Conservation (phyloP, 2,329 filamentous ascomycete genomes). For the Falciphora oryzae region DNA sequence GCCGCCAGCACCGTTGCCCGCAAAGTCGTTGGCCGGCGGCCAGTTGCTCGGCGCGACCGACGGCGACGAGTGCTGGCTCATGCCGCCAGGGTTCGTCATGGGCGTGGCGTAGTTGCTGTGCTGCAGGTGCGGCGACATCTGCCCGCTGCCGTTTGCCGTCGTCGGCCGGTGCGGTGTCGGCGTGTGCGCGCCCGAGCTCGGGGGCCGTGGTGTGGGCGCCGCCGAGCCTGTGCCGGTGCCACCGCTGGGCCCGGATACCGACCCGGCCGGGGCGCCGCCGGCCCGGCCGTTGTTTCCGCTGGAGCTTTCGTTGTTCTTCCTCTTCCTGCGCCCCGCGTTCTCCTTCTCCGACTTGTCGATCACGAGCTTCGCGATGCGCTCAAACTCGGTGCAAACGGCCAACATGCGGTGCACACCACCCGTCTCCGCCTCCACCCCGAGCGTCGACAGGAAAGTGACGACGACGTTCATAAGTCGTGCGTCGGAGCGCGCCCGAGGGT, state of each 20-base stretch:
- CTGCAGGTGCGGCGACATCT: constrained; percentile 24
- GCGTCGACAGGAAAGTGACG: constrained; percentile 82
- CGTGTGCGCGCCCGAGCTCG: constrained; percentile 21
- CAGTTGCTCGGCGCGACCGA: constrained; percentile 38
- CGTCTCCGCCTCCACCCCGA: constrained; percentile 84
- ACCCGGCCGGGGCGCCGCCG: not conserved
- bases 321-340: constrained; percentile 70
- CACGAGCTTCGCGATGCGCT: constrained; percentile 84
- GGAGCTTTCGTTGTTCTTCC: constrained; percentile 60
- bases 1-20: constrained; percentile 1
- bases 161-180: constrained; percentile 23
- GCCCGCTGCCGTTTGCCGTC: constrained; percentile 15
- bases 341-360: constrained; percentile 91
- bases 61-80: constrained; percentile 38
- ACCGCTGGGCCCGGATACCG: not conserved
- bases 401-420: constrained; percentile 92
- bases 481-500: constrained; percentile 81
- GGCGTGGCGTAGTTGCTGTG: constrained; percentile 33
- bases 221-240: constrained; percentile 2
- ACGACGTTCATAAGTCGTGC: constrained; percentile 88
- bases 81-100: constrained; percentile 21
- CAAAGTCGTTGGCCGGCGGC: constrained; percentile 19
- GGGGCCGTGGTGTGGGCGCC: constrained; percentile 25
- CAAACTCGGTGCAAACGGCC: constrained; percentile 90
- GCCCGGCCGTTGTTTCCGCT: constrained; percentile 10